Base-by-base conservation (phyloP, 139 green algal genomes). In the Micromonas pusilla region DNA sequence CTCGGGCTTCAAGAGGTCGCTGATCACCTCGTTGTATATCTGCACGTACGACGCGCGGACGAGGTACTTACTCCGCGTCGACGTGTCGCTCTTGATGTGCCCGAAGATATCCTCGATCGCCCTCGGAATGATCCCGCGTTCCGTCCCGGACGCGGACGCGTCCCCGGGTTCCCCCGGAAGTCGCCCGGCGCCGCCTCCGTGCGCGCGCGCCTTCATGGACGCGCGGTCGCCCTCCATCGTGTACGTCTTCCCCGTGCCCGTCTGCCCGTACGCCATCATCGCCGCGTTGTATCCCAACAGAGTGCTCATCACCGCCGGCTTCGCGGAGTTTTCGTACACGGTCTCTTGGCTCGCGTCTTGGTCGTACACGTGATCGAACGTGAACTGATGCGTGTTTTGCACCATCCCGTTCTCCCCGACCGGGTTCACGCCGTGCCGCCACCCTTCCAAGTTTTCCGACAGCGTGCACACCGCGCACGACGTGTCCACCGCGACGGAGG, bases 1-100 rank as follows among this genome's bases (percentile, higher is more conserved):
- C 34, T 96, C 91, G 1, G 94, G 91, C 80, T 96, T 96, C 37
- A 98, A 85, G 66, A 98, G 86, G 85, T 98, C 94, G 34, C 86
- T 94, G 53, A 98, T 91, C 16, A 87, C 89, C 85, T 98, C 94
- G 81, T 98, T 97, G 86, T 98, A 98, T 71, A 98, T 98, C 70
- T 86, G 94, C 6, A 98, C 83, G 83, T 97, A 97, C 0, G 90
- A 92, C 1, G 91, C 91, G 0, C 93, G 89, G 2, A 98, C 94
- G 3, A 98, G 90, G 83, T 94, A 98, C 85, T 96, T 97, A 80
- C 79, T 92, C 72, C 80, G 38, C 16, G 67, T 20, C 26, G 57
- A 89, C 88, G 1, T 84, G 82, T 96, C 93, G 64, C 87, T 90
- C 64, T 93, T 80, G 83, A 98, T 98, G 81, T 86, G 85, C 19